Base-by-base conservation (phyloP, 2,329 filamentous ascomycete species). In the Cladosporium colombiae region DNA sequence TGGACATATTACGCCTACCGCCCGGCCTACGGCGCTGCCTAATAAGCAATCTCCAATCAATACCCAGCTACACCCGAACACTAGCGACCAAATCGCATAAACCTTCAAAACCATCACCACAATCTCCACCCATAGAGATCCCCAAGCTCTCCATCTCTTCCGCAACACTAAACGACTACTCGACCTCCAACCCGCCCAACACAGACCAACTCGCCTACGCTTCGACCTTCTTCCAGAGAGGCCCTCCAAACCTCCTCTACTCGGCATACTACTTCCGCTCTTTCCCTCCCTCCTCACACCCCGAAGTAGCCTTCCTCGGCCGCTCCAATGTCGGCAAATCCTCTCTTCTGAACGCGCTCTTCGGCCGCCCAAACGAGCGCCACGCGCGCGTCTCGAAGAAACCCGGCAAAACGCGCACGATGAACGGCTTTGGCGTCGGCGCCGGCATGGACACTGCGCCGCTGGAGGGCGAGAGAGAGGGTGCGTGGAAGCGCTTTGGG, bases 281-380 rank as follows among this genome's bases (percentile, higher is more conserved):
- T 3, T 85, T 89, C 66, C 84, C 86, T 8, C 78, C 80, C 64
- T 82, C 81, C 0, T 73, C 81, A 1, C 78, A 84, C 33, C 86
- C 87, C 1, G 86, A 90, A 79, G 83, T 89, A 16, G 86, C 85
- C 49, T 90, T 92, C 73, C 81, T 91, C 4, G 89, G 89, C 21
- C 84, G 89, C 56, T 88, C 85, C 46, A 92, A 92, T 72, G 89
- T 90, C 6, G 89, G 89, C 62, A 91, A 92, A 77, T 87, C 84
- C 63, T 86, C 83, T 1, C 74, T 91, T 5, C 79, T 91, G 29
- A 92, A 92, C 73, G 85, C 86, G 2, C 77, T 91, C 10, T 82
- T 89, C 75, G 73, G 79, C 65, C 71, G 81, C 0, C 71, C 73
- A 0, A 71, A 71, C 14, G 63, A 71, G 10, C 67, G 79, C 18